Evolutionary conservation across 306 rosid genomes (phyloP).

Genomic region (Casuarina equisetifolia): DNA sequence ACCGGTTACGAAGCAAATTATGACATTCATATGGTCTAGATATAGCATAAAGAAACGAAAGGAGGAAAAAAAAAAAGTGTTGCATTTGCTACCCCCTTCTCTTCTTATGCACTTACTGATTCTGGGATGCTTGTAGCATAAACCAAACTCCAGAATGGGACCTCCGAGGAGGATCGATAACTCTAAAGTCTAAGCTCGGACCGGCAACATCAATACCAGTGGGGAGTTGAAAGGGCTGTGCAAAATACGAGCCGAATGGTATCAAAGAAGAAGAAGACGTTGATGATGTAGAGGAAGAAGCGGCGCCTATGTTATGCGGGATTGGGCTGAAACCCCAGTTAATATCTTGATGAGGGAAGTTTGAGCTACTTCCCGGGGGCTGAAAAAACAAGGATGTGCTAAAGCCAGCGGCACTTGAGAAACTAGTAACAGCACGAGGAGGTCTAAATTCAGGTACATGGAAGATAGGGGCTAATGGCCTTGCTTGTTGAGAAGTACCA

Average conservation of each 20-base stretch:
- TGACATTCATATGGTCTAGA: constrained; percentile 9
- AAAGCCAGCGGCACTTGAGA: constrained; percentile 2
- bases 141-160: constrained; percentile 98
- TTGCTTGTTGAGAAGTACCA: constrained; percentile 3
- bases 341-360: constrained; percentile 39
- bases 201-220: constrained; percentile 48
- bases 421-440: constrained; percentile 10
- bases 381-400: constrained; percentile 40
- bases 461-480: constrained; percentile 14
- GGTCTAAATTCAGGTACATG: constrained; percentile 14
- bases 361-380: constrained; percentile 41
- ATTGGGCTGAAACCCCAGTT: constrained; percentile 69
- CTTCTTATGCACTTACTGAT: constrained; percentile 59
- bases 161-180: constrained; percentile 81
- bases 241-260: constrained; percentile 44
- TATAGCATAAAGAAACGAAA: neutral
- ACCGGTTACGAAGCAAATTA: neutral
- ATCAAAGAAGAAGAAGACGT: constrained; percentile 48
- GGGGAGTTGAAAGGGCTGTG: constrained; percentile 52
- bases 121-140: constrained; percentile 81
- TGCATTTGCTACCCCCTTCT: neutral
- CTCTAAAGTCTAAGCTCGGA: constrained; percentile 61
- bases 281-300: constrained; percentile 39
- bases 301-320: constrained; percentile 30
- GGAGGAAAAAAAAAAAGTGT: neutral